Evolutionary conservation across 2,329 filamentous ascomycete species (phyloP).

Genomic region (Colletotrichum siamense): DNA sequence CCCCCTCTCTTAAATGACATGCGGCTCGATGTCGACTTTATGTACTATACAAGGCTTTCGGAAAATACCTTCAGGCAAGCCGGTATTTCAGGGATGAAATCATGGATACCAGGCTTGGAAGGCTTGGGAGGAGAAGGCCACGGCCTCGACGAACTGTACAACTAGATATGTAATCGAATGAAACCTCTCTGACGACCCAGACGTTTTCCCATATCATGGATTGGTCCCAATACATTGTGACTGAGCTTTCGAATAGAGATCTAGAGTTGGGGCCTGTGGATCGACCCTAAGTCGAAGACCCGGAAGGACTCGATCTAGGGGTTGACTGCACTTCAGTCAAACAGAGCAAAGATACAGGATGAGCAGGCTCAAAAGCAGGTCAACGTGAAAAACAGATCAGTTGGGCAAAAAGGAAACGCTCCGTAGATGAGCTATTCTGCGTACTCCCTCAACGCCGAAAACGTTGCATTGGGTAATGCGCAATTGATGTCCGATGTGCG

Average conservation of each 20-base stretch:
- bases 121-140: neutral
- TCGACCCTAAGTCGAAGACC: neutral
- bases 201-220: neutral
- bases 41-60: constrained; percentile 20
- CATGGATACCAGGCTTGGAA: neutral
- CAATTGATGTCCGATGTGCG: neutral
- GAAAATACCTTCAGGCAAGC: neutral
- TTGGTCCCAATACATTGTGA: neutral
- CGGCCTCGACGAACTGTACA: constrained; percentile 12
- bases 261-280: neutral
- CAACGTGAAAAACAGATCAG: neutral
- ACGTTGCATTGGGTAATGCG: neutral
- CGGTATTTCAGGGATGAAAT: neutral
- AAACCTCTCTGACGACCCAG: constrained; percentile 18
- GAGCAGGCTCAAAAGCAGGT: neutral
- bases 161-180: constrained; percentile 23
- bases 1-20: constrained; percentile 59
- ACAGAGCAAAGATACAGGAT: neutral
- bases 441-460: neutral
- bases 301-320: neutral
- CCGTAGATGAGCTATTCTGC: neutral
- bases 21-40: constrained; percentile 3
- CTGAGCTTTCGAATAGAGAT: neutral
- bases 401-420: neutral
- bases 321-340: neutral